Evolutionary conservation across 495 filamentous ascomycete genomes (phyloP).

Genomic region (Barbatosphaeria neglecta): DNA sequence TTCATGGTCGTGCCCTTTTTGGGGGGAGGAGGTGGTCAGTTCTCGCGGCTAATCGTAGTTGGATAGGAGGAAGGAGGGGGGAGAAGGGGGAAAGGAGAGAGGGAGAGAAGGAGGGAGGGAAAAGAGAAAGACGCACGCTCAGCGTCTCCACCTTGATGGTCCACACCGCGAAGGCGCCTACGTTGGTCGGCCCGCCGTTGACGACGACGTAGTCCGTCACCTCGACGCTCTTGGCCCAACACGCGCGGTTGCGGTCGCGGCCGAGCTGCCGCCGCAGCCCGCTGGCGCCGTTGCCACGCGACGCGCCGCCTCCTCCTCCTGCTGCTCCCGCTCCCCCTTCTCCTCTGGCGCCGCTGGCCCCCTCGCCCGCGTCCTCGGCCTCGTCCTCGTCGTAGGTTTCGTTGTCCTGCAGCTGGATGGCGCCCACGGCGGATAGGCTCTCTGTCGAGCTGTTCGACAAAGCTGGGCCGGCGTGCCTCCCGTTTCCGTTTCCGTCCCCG

Average conservation of each 20-base stretch:
- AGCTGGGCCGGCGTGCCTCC: too few species aligned
- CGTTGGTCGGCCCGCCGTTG: conserved; percentile 36
- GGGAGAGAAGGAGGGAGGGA: neutral
- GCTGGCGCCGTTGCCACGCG: neutral
- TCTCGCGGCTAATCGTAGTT: neutral
- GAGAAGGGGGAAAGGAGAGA: neutral
- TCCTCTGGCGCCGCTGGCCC: neutral
- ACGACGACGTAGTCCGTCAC: conserved; percentile 39
- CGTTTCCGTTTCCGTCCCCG: too few species aligned
- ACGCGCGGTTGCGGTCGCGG: conserved; percentile 37
- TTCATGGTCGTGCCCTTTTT: conserved; percentile 38
- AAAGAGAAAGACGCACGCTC: conserved; percentile 18
- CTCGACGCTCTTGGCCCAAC: conserved; percentile 45
- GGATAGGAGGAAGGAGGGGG: neutral
- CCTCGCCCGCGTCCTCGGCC: conserved; percentile 4
- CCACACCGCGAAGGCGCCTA: conserved; percentile 48
- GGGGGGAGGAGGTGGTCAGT: neutral
- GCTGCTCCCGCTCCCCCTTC: neutral
- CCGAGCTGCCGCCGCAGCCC: conserved; percentile 3
- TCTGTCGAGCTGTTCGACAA: conserved; percentile 34
- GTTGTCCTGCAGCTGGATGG: conserved; percentile 43
- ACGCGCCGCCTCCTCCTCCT: neutral
- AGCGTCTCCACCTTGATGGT: conserved; percentile 42
- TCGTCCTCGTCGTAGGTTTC: conserved; percentile 28
- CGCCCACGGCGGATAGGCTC: conserved; percentile 29